These are phyloP conservation scores for Xylaria cubensis DNA, from an alignment of 495 filamentous ascomycete species.

Conservation along the genomic window DNA sequence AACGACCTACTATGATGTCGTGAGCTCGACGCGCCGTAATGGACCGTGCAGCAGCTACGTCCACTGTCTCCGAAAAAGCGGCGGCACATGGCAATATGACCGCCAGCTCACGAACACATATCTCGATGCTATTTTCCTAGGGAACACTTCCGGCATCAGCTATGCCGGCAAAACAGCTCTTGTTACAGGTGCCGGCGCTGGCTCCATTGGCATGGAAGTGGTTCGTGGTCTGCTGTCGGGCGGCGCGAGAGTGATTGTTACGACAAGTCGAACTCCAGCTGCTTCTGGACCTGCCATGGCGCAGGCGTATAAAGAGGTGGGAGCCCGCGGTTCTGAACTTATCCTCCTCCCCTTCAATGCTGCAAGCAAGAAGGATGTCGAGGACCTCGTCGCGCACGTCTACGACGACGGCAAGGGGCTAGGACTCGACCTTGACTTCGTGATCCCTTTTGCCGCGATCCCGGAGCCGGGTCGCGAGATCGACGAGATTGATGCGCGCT, in stretches of 20 bases:
- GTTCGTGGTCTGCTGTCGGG: slow-evolving; percentile 85
- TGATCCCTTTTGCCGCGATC: slow-evolving; percentile 86
- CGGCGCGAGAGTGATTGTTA: slow-evolving; percentile 86
- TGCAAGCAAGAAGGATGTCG: slow-evolving; percentile 88
- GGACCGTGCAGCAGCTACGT: slow-evolving; percentile 21
- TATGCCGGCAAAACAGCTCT: slow-evolving; percentile 65
- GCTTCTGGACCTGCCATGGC: slow-evolving; percentile 80
- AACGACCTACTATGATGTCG: slow-evolving; percentile 65
- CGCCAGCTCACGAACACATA: slow-evolving; percentile 85
- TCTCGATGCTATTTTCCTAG: slow-evolving; percentile 76
- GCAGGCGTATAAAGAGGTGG: slow-evolving; percentile 87
- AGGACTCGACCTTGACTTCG: slow-evolving; percentile 85
- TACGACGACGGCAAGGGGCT: slow-evolving; percentile 85
- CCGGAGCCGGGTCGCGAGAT: slow-evolving; percentile 88
- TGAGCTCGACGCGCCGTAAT: slow-evolving; percentile 5
- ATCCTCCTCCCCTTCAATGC: slow-evolving; percentile 91
- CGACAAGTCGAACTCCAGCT: slow-evolving; percentile 61
- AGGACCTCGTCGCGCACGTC: slow-evolving; percentile 80
- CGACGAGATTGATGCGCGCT: slow-evolving; percentile 84
- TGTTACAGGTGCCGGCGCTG: slow-evolving; percentile 19
- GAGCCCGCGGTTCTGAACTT: slow-evolving; percentile 80
- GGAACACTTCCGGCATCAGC: slow-evolving; percentile 68
- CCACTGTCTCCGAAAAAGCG: slow-evolving; percentile 13
- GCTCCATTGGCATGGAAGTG: slow-evolving; percentile 26
- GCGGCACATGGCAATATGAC: slow-evolving; percentile 70